Base-by-base conservation (phyloP, 257 asterid species). In the Solanum rostratum region DNA sequence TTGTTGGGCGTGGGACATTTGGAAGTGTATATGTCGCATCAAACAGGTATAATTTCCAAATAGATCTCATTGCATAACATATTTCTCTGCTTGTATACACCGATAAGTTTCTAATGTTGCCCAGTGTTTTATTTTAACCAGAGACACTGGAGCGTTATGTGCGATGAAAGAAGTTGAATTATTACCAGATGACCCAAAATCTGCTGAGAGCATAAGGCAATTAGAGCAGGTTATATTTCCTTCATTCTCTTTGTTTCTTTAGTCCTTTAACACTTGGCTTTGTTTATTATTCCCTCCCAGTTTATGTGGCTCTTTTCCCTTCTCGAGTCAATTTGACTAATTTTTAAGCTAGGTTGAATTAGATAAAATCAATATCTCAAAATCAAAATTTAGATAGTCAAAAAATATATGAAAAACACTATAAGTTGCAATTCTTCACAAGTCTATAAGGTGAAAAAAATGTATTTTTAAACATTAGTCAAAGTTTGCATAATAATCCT, bases 111-210 rank as follows among this genome's bases (percentile, higher is more conserved):
- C 78, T 78, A 43, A 45, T 83, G 30, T 60, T 3, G 27, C 70
- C 53, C 52, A 46, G 3, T 49, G 55, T 37, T 33, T 27, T 59
- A 78, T 15, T 79, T 63, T 84, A 46, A 55, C 85, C 89, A 95
- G 98, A 86, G 95, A 94, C 87, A 95, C 98, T 66, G 98, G 99
- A 86, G 98, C 98, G 57, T 94, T 93, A 87, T 95, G 99, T 88
- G 99, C 99, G 3, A 91, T 95, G 99, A 95, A 95, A 92, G 99
- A 93, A 89, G 99, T 95, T 76, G 99, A 95, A 69, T 89, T 95
- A 81, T 90, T 94, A 82, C 97, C 92, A 2, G 97, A 92, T 87
- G 99, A 95, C 87, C 86, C 95, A 66, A 94, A 94, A 86, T 94
- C 94, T 79, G 94, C 93, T 6, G 99, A 95, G 90, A 54, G 95